phyloP scores from a whole-genome alignment of 2,329 filamentous ascomycete species.

The Xylaria hypoxylon region DNA sequence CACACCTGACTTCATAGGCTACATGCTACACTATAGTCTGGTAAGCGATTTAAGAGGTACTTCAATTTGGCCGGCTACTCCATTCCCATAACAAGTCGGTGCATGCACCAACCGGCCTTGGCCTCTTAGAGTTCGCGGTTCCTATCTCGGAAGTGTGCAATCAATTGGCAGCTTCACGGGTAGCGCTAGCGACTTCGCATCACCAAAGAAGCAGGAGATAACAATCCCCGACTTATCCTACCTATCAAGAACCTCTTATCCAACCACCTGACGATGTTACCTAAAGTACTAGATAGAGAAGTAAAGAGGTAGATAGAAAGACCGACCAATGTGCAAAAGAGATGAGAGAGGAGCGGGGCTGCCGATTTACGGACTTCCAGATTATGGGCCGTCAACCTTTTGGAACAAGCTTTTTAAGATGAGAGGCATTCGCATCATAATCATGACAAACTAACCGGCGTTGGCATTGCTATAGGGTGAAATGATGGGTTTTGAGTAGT shows the following conservation, averaged over 20 bases:
- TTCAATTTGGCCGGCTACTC: conserved; percentile 11
- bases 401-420: not conserved
- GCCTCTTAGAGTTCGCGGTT: conserved; percentile 5
- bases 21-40: not conserved
- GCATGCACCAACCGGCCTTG: conserved; percentile 13
- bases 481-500: not conserved
- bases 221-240: not conserved
- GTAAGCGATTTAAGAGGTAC: conserved; percentile 9
- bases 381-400: not conserved
- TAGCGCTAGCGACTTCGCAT: conserved; percentile 31
- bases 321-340: not conserved
- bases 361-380: not conserved
- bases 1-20: not conserved
- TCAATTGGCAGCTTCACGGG: conserved; percentile 13
- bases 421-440: too few relatives aligned
- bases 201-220: conserved; percentile 19
- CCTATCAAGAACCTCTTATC: conserved; percentile 15
- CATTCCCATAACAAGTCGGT: conserved; percentile 17
- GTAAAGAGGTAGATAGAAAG: not conserved
- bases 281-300: not conserved
- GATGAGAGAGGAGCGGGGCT: not conserved
- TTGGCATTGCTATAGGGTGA: not conserved
- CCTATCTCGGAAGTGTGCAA: conserved; percentile 16
- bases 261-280: conserved; percentile 19
- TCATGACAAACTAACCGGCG: too few relatives aligned